phyloP scores from a whole-genome alignment of 192 early-diverging fungal species.

The Entophlyctis luteolus region DNA sequence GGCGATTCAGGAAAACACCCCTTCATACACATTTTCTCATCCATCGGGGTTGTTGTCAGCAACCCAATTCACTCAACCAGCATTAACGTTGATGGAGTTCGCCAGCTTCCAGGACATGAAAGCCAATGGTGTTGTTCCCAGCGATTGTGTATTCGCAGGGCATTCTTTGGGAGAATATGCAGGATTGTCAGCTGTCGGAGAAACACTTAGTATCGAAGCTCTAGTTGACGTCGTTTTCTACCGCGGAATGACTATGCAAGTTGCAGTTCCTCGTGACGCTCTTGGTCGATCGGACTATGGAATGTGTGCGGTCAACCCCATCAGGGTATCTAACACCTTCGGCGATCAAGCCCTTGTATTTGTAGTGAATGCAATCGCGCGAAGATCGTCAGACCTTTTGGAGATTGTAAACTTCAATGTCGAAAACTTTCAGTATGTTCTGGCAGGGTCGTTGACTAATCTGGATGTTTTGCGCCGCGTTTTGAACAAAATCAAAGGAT shows the following conservation, averaged over 20 bases:
- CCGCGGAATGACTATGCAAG: conserved; percentile 98
- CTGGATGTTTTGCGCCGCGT: conserved; percentile 77
- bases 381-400: conserved; percentile 69
- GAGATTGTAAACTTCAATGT: conserved; percentile 99
- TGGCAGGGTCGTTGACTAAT: conserved; percentile 79
- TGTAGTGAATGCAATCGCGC: conserved; percentile 77
- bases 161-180: conserved; percentile 93
- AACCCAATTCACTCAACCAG: conserved; percentile 95
- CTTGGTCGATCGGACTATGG: conserved; percentile 82
- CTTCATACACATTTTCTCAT: conserved; percentile 77
- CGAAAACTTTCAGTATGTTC: conserved; percentile 94
- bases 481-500: conserved; percentile 81
- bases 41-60: conserved; percentile 82
- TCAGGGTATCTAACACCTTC: conserved; percentile 80
- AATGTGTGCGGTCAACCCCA: conserved; percentile 92
- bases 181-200: conserved; percentile 81
- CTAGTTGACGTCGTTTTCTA: conserved; percentile 90
- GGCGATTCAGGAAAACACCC: conserved; percentile 66
- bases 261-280: conserved; percentile 77
- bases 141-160: conserved; percentile 80
- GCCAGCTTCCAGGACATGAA: conserved; percentile 88
- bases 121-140: conserved; percentile 78
- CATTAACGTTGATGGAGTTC: conserved; percentile 85
- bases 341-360: conserved; percentile 79
- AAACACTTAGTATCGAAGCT: conserved; percentile 78